A percentile compares a stretch with the other conserved stretches of the same genome.
Conservation (phyloP, 768 basidiomycete species). For the Kondoa malvinella region DNA sequence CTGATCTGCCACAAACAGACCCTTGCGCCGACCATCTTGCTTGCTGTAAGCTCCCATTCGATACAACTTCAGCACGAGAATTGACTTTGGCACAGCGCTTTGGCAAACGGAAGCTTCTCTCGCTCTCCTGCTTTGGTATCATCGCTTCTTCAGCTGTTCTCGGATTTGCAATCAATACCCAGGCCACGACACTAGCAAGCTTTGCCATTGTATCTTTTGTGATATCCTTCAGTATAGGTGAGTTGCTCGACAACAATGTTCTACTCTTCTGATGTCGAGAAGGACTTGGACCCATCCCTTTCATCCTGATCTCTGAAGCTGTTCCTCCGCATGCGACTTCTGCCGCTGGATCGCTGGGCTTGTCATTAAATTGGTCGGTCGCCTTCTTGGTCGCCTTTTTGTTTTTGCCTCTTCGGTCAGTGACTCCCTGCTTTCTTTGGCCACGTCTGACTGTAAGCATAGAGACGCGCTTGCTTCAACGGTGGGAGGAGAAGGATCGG, state of each 20-base stretch:
- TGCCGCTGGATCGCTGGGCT: not conserved
- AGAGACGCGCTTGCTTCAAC: not conserved
- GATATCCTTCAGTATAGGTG: not conserved
- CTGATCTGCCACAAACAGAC: not conserved
- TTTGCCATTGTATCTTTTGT: not conserved
- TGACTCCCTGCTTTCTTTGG: not conserved
- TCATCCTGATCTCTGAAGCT: not conserved
- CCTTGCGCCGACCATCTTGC: not conserved
- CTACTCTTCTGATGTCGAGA: not conserved
- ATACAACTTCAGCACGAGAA: not conserved
- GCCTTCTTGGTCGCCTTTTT: not conserved
- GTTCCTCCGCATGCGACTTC: constrained; percentile 1
- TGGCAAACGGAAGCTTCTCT: not conserved
- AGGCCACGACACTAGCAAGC: not conserved
- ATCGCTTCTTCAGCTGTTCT: not conserved
- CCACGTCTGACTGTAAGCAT: not conserved
- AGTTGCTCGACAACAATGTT: not conserved
- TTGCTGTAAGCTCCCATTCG: not conserved
- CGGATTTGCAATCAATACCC: not conserved
- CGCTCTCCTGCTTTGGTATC: not conserved
- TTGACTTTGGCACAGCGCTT: not conserved
- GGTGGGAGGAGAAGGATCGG: not conserved
- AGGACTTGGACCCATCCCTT: constrained; percentile 2
- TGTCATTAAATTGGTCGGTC: not conserved
- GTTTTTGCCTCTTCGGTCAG: not conserved